Conservation (phyloP, 1,139 yeast genomes). For the Citeromyces siamensis region DNA sequence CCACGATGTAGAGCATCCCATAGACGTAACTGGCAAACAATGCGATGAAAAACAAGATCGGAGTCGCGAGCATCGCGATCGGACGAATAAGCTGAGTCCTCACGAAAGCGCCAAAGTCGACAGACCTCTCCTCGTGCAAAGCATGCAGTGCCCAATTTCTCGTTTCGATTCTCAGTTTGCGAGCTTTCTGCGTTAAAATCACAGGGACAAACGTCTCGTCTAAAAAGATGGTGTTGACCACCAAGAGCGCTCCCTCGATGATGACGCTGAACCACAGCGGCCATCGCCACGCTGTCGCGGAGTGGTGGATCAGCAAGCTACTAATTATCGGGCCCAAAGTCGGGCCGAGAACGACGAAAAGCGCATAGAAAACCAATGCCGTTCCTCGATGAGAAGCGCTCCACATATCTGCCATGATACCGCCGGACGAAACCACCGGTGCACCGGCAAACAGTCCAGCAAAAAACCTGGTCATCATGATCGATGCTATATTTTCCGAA, state of each 20-base stretch:
- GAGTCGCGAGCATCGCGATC: constrained; percentile 29
- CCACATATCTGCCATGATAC: constrained; percentile 41
- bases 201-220: constrained; percentile 41
- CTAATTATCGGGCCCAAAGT: constrained; percentile 55
- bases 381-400: constrained; percentile 17
- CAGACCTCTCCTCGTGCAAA: constrained; percentile 50
- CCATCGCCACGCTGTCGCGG: constrained; percentile 28
- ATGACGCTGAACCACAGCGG: constrained; percentile 31
- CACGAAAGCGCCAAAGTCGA: constrained; percentile 56
- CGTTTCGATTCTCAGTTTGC: constrained; percentile 30
- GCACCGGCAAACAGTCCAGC: constrained; percentile 46
- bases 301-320: constrained; percentile 28
- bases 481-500: constrained; percentile 34
- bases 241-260: constrained; percentile 21
- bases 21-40: constrained; percentile 31
- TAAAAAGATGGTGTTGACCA: constrained; percentile 24
- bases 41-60: constrained; percentile 28
- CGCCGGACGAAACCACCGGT: constrained; percentile 47
- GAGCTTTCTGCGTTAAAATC: constrained; percentile 32
- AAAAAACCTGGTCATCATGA: constrained; percentile 39
- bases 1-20: constrained; percentile 28
- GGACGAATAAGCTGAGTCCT: constrained; percentile 27
- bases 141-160: constrained; percentile 45
- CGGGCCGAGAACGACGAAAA: constrained; percentile 47
- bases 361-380: constrained; percentile 30